These are phyloP conservation scores for Sclerotinia sclerotiorum DNA, from an alignment of 2,329 filamentous ascomycete species.

Conservation along the genomic window DNA sequence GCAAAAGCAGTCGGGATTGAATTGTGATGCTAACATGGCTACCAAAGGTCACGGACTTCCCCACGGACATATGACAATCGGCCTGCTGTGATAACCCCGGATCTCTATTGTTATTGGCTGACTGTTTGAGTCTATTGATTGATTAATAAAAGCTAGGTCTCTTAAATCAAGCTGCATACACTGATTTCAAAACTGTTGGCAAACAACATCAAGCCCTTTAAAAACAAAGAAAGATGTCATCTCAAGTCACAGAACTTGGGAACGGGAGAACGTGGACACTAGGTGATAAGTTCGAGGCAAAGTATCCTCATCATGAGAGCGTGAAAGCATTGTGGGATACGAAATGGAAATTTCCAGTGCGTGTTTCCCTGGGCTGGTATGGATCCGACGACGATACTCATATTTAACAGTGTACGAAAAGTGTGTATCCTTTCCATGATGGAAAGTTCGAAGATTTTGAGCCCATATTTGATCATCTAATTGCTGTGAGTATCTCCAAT, in stretches of 20 bases:
- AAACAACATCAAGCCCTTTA: neutral
- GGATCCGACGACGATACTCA: neutral
- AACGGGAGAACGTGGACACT: constrained; percentile 22
- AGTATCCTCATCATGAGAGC: constrained; percentile 33
- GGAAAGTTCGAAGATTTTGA: constrained; percentile 66
- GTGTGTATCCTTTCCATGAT: constrained; percentile 75
- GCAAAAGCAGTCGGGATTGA: too few species aligned
- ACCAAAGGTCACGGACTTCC: constrained; percentile 8
- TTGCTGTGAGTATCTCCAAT: constrained; percentile 46
- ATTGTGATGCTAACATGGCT: too few species aligned
- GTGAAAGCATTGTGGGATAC: constrained; percentile 70
- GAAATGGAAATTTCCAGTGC: constrained; percentile 69
- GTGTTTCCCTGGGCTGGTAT: constrained; percentile 28
- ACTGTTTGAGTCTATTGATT: neutral
- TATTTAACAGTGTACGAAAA: constrained; percentile 51
- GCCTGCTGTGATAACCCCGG: neutral
- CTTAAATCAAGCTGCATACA: neutral
- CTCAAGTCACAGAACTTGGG: constrained; percentile 12
- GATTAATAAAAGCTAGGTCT: neutral
- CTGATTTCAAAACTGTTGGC: neutral
- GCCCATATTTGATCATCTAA: constrained; percentile 64
- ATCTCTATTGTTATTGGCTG: neutral
- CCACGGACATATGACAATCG: neutral
- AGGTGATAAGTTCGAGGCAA: constrained; percentile 20
- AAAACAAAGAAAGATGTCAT: neutral